phyloP scores from a whole-genome alignment of 2,329 filamentous ascomycete genomes.

The Pseudopyricularia cyperi region DNA sequence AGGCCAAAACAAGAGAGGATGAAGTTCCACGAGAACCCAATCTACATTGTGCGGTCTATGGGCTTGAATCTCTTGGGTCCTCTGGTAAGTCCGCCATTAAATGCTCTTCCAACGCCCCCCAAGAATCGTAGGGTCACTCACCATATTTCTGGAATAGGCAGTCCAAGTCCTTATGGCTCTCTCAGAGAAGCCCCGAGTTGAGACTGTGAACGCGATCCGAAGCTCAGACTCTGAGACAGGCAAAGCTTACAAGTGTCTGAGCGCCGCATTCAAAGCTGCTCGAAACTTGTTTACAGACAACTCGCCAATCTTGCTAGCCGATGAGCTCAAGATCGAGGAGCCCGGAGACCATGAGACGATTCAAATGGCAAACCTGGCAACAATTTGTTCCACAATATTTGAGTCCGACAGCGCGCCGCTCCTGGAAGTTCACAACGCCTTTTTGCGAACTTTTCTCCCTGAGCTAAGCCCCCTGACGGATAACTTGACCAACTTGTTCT shows the following conservation, averaged over 20 bases:
- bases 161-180: constrained; percentile 23
- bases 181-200: constrained; percentile 17
- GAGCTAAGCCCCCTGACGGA: constrained; percentile 24
- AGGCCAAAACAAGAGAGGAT: constrained; percentile 16
- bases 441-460: constrained; percentile 28
- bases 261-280: constrained; percentile 17
- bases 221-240: constrained; percentile 18
- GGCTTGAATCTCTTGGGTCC: constrained; percentile 20
- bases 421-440: constrained; percentile 28
- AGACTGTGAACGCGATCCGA: constrained; percentile 15
- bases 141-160: constrained; percentile 9
- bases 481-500: constrained; percentile 27
- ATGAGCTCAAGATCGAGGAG: constrained; percentile 24
- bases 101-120: not conserved
- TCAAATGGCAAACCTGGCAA: constrained; percentile 35
- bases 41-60: constrained; percentile 21
- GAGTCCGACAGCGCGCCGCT: constrained; percentile 24
- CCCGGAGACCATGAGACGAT: constrained; percentile 24
- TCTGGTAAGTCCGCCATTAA: constrained; percentile 9
- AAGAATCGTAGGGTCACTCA: not conserved
- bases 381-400: constrained; percentile 27
- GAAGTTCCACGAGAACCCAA: constrained; percentile 18
- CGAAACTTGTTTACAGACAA: constrained; percentile 20
- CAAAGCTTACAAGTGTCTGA: constrained; percentile 19
- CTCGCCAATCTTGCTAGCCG: constrained; percentile 17